Conservation (phyloP, 768 basidiomycete genomes). For the Lentinula detonsa region DNA sequence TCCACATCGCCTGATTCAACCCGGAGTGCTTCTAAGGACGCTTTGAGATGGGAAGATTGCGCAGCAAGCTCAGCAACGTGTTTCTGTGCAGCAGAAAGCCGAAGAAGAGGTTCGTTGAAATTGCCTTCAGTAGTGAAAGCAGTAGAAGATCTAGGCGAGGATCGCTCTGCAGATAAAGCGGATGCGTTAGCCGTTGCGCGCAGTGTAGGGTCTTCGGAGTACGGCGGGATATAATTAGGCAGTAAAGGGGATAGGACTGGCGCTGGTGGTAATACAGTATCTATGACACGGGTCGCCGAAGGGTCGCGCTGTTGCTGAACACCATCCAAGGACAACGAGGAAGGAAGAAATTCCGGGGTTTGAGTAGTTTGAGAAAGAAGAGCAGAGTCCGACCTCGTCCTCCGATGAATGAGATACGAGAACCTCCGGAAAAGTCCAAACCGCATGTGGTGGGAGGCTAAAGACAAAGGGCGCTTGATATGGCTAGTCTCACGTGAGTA, state of each 20-base stretch:
- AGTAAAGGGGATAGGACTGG: constrained; percentile 1
- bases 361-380: background rate
- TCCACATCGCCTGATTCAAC: background rate
- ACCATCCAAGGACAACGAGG: background rate
- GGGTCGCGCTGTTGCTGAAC: background rate
- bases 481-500: background rate
- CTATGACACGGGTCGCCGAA: background rate
- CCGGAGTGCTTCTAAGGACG: background rate
- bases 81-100: constrained; percentile 1
- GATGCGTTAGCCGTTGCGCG: background rate
- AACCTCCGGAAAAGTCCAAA: constrained; percentile 1
- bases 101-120: background rate
- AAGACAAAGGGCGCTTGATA: background rate
- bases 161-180: background rate
- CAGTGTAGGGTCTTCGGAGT: background rate
- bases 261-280: background rate
- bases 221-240: background rate
- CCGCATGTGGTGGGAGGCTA: background rate
- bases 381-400: constrained; percentile 5
- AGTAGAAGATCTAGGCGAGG: background rate
- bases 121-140: no score
- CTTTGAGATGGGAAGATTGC: background rate
- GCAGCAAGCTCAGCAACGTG: background rate
- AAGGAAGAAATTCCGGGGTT: background rate
- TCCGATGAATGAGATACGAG: constrained; percentile 4